phyloP scores from a whole-genome alignment of 1,284 basidiomycete species.

The Trichosporon sp. region DNA sequence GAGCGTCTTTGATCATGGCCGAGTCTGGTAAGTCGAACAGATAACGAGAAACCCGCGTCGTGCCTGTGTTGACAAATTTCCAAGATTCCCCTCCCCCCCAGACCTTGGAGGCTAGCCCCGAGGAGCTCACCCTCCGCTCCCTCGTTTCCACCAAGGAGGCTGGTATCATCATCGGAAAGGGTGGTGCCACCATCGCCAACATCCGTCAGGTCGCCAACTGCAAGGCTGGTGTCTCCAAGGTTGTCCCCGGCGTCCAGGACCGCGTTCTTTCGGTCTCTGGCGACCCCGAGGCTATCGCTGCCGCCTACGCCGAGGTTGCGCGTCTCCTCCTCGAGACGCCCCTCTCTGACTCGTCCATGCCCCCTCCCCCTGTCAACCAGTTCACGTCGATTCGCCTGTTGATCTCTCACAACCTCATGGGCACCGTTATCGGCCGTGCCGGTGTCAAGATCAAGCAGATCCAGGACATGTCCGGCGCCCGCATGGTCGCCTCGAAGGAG shows the following conservation, averaged over 20 bases:
- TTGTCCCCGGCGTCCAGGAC: conserved; percentile 94
- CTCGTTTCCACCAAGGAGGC: conserved; percentile 95
- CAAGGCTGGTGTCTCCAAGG: conserved; percentile 97
- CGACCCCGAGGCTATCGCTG: conserved; percentile 82
- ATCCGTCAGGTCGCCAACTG: conserved; percentile 90
- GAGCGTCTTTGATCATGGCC: conserved; percentile 11
- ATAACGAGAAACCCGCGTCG: background rate
- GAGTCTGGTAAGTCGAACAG: conserved; percentile 12
- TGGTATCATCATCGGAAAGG: conserved; percentile 91
- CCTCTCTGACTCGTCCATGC: conserved; percentile 62
- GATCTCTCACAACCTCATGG: conserved; percentile 99
- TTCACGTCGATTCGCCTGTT: conserved; percentile 90
- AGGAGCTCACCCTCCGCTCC: conserved; percentile 77
- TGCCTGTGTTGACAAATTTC: background rate
- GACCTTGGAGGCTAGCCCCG: conserved; percentile 24
- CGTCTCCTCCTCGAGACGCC: conserved; percentile 73
- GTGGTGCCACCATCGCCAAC: conserved; percentile 93
- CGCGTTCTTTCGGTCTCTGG: conserved; percentile 92
- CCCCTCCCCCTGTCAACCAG: conserved; percentile 62
- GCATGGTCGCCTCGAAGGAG: conserved; percentile 97
- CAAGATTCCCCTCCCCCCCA: conserved; percentile 33
- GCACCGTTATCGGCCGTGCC: conserved; percentile 93
- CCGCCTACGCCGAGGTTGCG: conserved; percentile 94
- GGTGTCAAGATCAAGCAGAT: conserved; percentile 99
- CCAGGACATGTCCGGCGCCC: conserved; percentile 92